These are phyloP conservation scores for Pleurotus salmoneostramineus DNA, from an alignment of 768 basidiomycete genomes.

Conservation along the genomic window DNA sequence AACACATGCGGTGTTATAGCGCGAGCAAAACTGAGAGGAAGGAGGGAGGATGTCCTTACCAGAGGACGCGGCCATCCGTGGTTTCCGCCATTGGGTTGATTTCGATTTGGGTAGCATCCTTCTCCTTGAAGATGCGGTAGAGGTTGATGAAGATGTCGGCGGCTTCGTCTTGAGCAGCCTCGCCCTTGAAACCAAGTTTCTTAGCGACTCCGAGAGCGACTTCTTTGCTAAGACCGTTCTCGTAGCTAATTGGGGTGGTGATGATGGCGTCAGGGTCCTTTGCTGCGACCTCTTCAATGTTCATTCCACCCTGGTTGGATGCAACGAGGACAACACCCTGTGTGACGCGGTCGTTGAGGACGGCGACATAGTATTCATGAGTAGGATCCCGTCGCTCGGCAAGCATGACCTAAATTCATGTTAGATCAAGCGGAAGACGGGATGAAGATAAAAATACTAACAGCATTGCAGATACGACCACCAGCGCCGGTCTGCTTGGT, in stretches of 20 bases:
- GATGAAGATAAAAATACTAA: slow-evolving; percentile 31
- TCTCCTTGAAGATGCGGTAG: slow-evolving; percentile 97
- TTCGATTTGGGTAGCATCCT: slow-evolving; percentile 99
- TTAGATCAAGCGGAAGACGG: not conserved
- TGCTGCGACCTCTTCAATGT: slow-evolving; percentile 98
- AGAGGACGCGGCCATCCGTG: slow-evolving; percentile 86
- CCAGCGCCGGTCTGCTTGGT: slow-evolving; percentile 96
- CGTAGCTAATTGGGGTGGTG: slow-evolving; percentile 86
- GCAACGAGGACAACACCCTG: slow-evolving; percentile 91
- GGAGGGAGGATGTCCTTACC: slow-evolving; percentile 48
- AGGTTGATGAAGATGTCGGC: slow-evolving; percentile 92
- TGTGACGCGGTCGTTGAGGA: slow-evolving; percentile 89
- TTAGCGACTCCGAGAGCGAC: slow-evolving; percentile 78
- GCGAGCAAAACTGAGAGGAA: not conserved
- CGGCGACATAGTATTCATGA: slow-evolving; percentile 97
- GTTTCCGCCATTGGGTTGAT: slow-evolving; percentile 98
- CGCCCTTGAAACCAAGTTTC: slow-evolving; percentile 84
- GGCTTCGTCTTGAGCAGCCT: slow-evolving; percentile 72
- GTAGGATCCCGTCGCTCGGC: slow-evolving; percentile 90
- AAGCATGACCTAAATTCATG: slow-evolving; percentile 78
- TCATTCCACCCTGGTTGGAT: slow-evolving; percentile 97
- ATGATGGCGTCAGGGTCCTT: slow-evolving; percentile 94
- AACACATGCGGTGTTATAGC: not conserved
- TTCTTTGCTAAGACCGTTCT: slow-evolving; percentile 70
- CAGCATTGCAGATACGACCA: slow-evolving; percentile 94